Percentiles rank a stretch among this genome's conserved stretches.
These are phyloP conservation scores for Crithidia bombi DNA, from an alignment of 208 protist species.

Conservation along the genomic window DNA sequence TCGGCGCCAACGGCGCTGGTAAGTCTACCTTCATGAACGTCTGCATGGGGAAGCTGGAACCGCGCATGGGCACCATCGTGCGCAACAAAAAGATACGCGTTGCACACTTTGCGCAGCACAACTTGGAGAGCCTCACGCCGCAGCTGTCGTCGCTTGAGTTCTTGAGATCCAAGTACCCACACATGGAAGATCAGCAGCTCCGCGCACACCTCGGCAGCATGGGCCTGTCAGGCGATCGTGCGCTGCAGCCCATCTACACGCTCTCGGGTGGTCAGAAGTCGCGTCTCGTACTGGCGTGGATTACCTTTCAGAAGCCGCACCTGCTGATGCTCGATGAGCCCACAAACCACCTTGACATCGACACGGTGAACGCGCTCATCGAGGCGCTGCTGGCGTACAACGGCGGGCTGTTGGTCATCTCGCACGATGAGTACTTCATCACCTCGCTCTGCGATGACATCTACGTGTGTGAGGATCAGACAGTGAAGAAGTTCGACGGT, in stretches of 20 bases:
- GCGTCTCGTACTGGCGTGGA: conserved; percentile 92
- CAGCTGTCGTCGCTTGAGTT: conserved; percentile 93
- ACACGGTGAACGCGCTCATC: conserved; percentile 94
- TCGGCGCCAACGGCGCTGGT: conserved; percentile 92
- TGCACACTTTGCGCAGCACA: conserved; percentile 94
- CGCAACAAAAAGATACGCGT: conserved; percentile 89
- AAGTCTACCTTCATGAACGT: conserved; percentile 97
- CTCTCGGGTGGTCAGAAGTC: conserved; percentile 96
- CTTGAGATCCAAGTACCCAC: conserved; percentile 84
- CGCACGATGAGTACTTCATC: conserved; percentile 95
- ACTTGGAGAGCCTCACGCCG: conserved; percentile 92
- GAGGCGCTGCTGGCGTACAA: conserved; percentile 90
- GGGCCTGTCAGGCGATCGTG: conserved; percentile 88
- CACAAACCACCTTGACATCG: conserved; percentile 96
- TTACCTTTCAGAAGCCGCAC: conserved; percentile 94
- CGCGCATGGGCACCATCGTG: conserved; percentile 78
- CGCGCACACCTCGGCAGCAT: conserved; percentile 93
- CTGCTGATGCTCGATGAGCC: conserved; percentile 97
- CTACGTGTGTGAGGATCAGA: conserved; percentile 83
- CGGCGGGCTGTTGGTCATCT: conserved; percentile 92
- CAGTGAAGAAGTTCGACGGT: conserved; percentile 81
- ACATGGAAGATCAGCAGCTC: conserved; percentile 80
- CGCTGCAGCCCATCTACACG: conserved; percentile 92
- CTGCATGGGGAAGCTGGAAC: conserved; percentile 83
- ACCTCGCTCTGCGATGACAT: conserved; percentile 92